Evolutionary conservation across 768 basidiomycete species (phyloP).

Genomic region (Podaxis sp.): DNA sequence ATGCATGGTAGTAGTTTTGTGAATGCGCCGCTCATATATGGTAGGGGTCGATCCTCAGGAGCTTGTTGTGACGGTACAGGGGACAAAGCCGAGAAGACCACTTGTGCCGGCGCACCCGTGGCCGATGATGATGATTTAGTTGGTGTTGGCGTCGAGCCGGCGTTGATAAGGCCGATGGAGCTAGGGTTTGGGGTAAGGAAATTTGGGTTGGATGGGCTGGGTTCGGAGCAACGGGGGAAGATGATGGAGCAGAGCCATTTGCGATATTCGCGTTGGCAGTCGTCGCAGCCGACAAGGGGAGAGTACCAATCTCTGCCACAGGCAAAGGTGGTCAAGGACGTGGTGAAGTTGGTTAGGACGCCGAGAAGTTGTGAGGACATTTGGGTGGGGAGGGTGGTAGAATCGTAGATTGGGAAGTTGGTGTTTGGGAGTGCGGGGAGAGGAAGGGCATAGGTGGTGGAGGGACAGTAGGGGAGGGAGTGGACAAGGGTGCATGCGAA

Average conservation of each 20-base stretch:
- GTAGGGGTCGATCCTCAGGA: conserved; percentile 44
- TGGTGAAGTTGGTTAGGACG: conserved; percentile 73
- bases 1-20: conserved; percentile 73
- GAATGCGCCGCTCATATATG: conserved; percentile 46
- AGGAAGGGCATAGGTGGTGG: conserved; percentile 67
- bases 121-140: conserved; percentile 14
- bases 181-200: conserved; percentile 32
- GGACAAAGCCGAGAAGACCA: conserved; percentile 49
- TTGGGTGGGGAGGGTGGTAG: conserved; percentile 9
- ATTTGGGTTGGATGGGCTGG: conserved; percentile 30
- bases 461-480: conserved; percentile 74
- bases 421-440: conserved; percentile 45
- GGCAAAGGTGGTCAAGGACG: conserved; percentile 65
- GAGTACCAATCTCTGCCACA: conserved; percentile 84
- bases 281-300: conserved; percentile 70
- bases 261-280: conserved; percentile 73
- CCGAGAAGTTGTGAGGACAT: conserved; percentile 46
- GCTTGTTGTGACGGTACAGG: conserved; percentile 35
- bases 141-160: conserved; percentile 28
- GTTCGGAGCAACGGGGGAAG: conserved; percentile 74
- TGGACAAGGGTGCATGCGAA: conserved; percentile 72
- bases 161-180: conserved; percentile 32
- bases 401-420: conserved; percentile 10
- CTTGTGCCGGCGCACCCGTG: conserved; percentile 20
- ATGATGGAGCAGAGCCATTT: conserved; percentile 75